phyloP scores from a whole-genome alignment of 2,329 filamentous ascomycete species.

The Phaeoacremonium minimum region DNA sequence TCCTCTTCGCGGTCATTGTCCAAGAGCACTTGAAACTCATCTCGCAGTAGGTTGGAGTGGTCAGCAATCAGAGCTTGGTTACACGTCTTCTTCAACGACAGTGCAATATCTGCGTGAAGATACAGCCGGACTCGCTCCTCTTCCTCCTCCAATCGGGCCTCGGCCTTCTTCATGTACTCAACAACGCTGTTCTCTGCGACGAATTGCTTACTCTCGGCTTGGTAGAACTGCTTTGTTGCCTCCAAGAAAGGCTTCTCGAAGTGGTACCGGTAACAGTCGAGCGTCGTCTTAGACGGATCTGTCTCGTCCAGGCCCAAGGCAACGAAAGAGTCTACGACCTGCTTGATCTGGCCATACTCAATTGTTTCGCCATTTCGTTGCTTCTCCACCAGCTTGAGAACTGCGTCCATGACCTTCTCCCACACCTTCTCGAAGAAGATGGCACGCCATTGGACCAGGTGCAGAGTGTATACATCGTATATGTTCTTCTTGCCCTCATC shows the following conservation, averaged over 20 bases:
- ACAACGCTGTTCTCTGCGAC: slow-evolving; percentile 96
- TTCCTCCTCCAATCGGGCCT: slow-evolving; percentile 83
- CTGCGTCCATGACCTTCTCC: slow-evolving; percentile 88
- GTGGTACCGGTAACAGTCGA: slow-evolving; percentile 89
- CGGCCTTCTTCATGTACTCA: slow-evolving; percentile 99
- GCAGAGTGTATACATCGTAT: slow-evolving; percentile 95
- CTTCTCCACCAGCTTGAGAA: slow-evolving; percentile 92
- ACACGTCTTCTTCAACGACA: slow-evolving; percentile 79
- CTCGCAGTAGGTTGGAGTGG: slow-evolving; percentile 79
- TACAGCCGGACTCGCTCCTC: slow-evolving; percentile 91
- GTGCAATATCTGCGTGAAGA: slow-evolving; percentile 83
- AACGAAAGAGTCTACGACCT: slow-evolving; percentile 93
- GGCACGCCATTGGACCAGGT: slow-evolving; percentile 91
- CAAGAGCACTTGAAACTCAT: slow-evolving; percentile 91
- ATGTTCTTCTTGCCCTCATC: slow-evolving; percentile 98
- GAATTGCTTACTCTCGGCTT: slow-evolving; percentile 89
- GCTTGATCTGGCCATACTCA: slow-evolving; percentile 94
- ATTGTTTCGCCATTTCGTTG: slow-evolving; percentile 97
- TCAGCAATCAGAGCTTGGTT: slow-evolving; percentile 86
- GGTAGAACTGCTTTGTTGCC: slow-evolving; percentile 82
- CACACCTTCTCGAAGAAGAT: slow-evolving; percentile 85
- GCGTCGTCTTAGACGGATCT: slow-evolving; percentile 87
- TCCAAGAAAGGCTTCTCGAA: slow-evolving; percentile 91
- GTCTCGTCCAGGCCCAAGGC: slow-evolving; percentile 91
- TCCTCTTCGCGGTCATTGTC: slow-evolving; percentile 95